Evolutionary conservation across 345 rosid species (phyloP).

Genomic region (Eucalyptus tenuipes): DNA sequence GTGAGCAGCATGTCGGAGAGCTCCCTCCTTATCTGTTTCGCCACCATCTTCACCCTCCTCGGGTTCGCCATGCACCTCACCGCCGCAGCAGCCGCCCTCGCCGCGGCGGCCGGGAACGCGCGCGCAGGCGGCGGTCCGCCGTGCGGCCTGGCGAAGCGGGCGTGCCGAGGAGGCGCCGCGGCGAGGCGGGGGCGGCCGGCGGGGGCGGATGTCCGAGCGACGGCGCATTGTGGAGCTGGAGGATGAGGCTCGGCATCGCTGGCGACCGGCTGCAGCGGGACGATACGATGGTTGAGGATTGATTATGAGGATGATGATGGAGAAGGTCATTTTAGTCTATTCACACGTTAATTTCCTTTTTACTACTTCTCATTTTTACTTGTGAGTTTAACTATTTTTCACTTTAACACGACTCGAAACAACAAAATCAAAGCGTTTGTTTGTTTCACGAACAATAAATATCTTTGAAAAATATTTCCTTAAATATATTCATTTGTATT

Average conservation of each 20-base stretch:
- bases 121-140: background rate
- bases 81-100: background rate
- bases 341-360: background rate
- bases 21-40: constrained; percentile 80
- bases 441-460: background rate
- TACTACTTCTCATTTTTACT: background rate
- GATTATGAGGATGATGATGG: background rate
- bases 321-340: background rate
- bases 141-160: background rate
- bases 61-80: constrained; percentile 86
- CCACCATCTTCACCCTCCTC: constrained; percentile 85
- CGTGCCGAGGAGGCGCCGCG: background rate
- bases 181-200: background rate
- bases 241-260: background rate
- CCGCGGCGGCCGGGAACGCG: background rate
- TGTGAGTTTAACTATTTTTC: too few species aligned
- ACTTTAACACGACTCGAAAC: background rate
- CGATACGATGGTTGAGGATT: background rate
- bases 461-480: background rate
- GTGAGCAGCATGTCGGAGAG: constrained; percentile 87
- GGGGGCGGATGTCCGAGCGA: background rate
- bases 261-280: background rate
- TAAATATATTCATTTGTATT: accelerated
- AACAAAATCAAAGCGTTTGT: background rate
- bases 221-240: background rate